Conservation (phyloP, 176 grass and related monocot genomes). For the Oryza coarctata region DNA sequence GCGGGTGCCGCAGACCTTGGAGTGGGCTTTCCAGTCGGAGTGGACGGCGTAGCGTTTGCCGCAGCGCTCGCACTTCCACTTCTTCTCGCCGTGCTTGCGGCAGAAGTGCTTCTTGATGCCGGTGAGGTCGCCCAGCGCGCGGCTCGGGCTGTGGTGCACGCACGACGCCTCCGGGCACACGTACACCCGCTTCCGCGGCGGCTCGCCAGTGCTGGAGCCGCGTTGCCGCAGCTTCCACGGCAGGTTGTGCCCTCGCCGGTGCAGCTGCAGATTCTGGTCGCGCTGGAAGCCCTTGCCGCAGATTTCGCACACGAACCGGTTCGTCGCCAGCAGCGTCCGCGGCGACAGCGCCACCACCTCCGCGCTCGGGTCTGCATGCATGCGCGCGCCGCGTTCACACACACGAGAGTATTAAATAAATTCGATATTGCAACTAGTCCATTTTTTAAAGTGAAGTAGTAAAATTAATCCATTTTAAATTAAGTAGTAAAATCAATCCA, state of each 20-base stretch:
- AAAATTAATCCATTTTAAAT: no score
- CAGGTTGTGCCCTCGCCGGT: slow-evolving; percentile 95
- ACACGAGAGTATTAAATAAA: no score
- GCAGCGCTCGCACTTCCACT: slow-evolving; percentile 81
- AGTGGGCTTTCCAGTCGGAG: slow-evolving; percentile 98
- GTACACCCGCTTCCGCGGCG: slow-evolving; percentile 56
- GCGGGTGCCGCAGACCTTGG: slow-evolving; percentile 95
- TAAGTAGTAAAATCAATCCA: neutral
- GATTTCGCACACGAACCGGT: slow-evolving; percentile 94
- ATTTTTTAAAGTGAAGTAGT: neutral
- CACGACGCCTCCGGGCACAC: slow-evolving; percentile 66
- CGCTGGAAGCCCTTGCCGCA: slow-evolving; percentile 93
- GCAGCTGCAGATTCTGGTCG: slow-evolving; percentile 97
- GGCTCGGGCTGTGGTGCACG: slow-evolving; percentile 65
- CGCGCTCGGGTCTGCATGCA: slow-evolving; percentile 63
- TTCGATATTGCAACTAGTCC: neutral
- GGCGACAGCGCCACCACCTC: slow-evolving; percentile 92
- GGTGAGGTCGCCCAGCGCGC: slow-evolving; percentile 76
- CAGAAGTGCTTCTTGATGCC: slow-evolving; percentile 85
- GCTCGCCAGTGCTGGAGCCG: neutral
- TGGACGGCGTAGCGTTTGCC: slow-evolving; percentile 91
- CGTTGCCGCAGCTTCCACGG: slow-evolving; percentile 90
- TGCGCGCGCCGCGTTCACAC: neutral
- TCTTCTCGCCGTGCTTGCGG: slow-evolving; percentile 89
- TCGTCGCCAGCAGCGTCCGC: slow-evolving; percentile 72